Evolutionary conservation across 78 protist genomes (phyloP).

Genomic region (Dictyostelium firmibasis): DNA sequence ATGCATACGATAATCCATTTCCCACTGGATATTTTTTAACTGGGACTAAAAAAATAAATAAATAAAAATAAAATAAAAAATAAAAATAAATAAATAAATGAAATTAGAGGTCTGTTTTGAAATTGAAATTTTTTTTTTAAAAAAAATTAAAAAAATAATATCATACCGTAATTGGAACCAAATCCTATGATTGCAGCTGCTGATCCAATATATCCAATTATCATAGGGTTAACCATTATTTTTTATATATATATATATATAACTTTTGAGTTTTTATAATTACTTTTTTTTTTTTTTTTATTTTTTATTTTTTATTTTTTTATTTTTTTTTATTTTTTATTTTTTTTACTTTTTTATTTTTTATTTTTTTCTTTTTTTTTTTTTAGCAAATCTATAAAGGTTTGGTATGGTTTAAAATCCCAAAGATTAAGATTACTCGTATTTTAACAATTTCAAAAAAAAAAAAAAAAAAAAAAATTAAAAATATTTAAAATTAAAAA

Average conservation of each 20-base stretch:
- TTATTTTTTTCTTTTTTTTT: too few relatives aligned
- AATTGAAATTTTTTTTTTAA: too few relatives aligned
- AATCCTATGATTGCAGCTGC: neutral
- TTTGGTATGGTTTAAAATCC: neutral
- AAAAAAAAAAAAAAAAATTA: too few relatives aligned
- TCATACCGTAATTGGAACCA: neutral
- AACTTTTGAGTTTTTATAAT: too few relatives aligned
- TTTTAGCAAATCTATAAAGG: neutral
- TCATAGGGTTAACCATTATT: constrained; percentile 10
- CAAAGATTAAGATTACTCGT: neutral
- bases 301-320: too few relatives aligned
- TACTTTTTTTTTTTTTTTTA: too few relatives aligned
- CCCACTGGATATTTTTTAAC: constrained; percentile 73
- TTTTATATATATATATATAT: neutral
- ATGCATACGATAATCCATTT: constrained; percentile 65
- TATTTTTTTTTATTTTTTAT: too few relatives aligned
- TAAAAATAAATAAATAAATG: neutral
- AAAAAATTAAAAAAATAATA: neutral
- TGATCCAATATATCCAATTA: constrained; percentile 55
- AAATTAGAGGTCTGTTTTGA: too few relatives aligned
- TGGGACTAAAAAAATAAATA: constrained; percentile 17
- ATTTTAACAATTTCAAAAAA: too few relatives aligned
- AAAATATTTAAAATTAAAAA: too few relatives aligned
- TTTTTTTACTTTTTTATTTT: too few relatives aligned
- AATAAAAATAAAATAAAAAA: neutral